A percentile compares a stretch with the other conserved stretches of the same genome.
These are phyloP conservation scores for Fusarium sp. DNA, from an alignment of 2,329 filamentous ascomycete genomes.

Conservation along the genomic window DNA sequence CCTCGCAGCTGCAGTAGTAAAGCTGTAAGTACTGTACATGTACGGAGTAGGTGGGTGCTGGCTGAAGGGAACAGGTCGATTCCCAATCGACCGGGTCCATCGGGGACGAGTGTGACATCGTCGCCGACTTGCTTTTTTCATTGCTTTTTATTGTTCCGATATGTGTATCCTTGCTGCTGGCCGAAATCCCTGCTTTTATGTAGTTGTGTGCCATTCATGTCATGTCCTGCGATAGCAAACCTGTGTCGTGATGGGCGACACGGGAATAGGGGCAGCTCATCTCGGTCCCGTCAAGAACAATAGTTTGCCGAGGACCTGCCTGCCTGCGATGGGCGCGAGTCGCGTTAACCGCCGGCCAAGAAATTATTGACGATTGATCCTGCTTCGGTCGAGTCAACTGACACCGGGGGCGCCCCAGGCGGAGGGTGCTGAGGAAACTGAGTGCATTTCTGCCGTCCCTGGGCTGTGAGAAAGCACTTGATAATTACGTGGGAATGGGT, in stretches of 20 bases:
- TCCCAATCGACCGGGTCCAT: slow-evolving; percentile 9
- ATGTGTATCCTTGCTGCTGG: slow-evolving; percentile 9
- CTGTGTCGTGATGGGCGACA: background rate
- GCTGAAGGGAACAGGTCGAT: background rate
- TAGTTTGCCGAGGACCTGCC: slow-evolving; percentile 1
- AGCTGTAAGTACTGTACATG: background rate
- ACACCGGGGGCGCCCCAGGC: background rate
- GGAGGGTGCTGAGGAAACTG: slow-evolving; percentile 1
- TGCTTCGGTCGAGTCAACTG: slow-evolving; percentile 12
- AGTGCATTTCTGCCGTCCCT: slow-evolving; percentile 10
- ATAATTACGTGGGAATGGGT: slow-evolving; percentile 7
- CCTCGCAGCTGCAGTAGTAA: slow-evolving; percentile 2
- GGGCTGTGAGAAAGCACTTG: background rate
- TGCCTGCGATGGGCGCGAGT: slow-evolving; percentile 2
- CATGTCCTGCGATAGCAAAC: background rate
- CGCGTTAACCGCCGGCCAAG: slow-evolving; percentile 9
- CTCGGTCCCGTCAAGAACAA: slow-evolving; percentile 4
- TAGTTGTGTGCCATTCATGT: background rate
- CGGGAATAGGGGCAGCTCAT: slow-evolving; percentile 1
- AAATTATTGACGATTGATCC: slow-evolving; percentile 6
- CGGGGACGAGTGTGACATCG: slow-evolving; percentile 6
- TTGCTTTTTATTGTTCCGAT: background rate
- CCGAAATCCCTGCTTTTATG: background rate
- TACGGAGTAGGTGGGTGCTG: slow-evolving; percentile 2
- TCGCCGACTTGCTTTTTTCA: slow-evolving; percentile 7